Evolutionary conservation across 371 early-diverging fungal species (phyloP).

Genomic region (Paraphysoderma sedebokerense): DNA sequence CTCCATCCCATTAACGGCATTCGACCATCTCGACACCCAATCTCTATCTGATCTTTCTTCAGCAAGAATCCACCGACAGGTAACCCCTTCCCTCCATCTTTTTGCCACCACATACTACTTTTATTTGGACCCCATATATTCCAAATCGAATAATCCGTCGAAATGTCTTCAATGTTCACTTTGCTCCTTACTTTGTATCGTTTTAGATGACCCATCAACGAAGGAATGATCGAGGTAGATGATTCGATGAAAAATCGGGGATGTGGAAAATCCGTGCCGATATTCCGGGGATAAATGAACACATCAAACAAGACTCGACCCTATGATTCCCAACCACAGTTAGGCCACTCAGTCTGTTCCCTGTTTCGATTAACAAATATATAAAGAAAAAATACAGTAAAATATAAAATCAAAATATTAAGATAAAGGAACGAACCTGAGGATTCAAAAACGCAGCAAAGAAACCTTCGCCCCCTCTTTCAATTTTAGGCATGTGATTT

Average conservation of each 20-base stretch:
- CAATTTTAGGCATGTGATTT: constrained; percentile 59
- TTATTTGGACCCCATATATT: constrained; percentile 34
- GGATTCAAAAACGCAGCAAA: constrained; percentile 56
- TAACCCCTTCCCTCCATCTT: constrained; percentile 1
- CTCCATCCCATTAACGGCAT: too few relatives aligned
- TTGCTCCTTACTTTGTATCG: constrained; percentile 63
- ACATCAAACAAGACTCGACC: constrained; percentile 80
- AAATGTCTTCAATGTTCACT: constrained; percentile 43
- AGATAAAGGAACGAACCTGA: constrained; percentile 27
- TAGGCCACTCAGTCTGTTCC: too few relatives aligned
- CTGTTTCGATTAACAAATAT: constrained; percentile 6
- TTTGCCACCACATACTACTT: constrained; percentile 8
- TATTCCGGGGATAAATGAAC: constrained; percentile 65
- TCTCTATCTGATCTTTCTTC: constrained; percentile 10
- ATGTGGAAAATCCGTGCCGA: constrained; percentile 43
- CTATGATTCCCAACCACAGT: too few relatives aligned
- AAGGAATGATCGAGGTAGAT: constrained; percentile 25
- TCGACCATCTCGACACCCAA: constrained; percentile 21
- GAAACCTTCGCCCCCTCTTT: constrained; percentile 50
- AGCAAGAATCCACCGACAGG: not conserved
- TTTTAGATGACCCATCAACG: constrained; percentile 43
- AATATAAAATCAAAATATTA: not conserved
- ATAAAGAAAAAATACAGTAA: not conserved
- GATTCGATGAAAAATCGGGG: constrained; percentile 49
- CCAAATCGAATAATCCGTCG: constrained; percentile 33